Evolutionary conservation across 257 asterid genomes (phyloP), one percentile per base, ranked within the genome.

Genomic region (Scutellaria barbata): DNA sequence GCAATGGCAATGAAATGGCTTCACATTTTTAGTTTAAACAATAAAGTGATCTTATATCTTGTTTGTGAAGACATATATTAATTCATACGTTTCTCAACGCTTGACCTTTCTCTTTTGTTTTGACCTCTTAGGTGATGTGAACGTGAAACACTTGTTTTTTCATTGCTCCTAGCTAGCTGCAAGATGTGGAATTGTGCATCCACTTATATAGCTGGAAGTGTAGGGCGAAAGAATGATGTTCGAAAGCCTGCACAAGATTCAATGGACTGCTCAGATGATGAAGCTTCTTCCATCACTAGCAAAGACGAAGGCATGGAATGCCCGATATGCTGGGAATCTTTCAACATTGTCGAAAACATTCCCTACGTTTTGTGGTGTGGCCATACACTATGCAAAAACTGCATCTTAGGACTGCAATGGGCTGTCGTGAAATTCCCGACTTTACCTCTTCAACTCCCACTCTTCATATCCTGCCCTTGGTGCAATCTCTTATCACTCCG

Each of bases 311-410:
- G 91, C 65, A 84, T 92, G 55, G 98, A 92, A 72, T 92, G 98
- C 80, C 98, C 98, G 1, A 92, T 92, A 73, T 92, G 98, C 84
- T 88, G 92, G 87, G 98, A 92, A 74, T 92, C 96, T 20, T 90
- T 92, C 72, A 92, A 92, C 87, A 86, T 92, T 1, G 98, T 92
- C 17, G 98, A 92, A 75, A 92, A 92, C 80, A 76, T 90, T 45
- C 98, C 98, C 48, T 92, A 88, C 63, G 96, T 92, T 68, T 73
- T 92, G 63, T 92, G 96, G 98, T 92, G 96, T 72, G 98, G 98
- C 37, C 98, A 92, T 70, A 92, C 98, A 17, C 81, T 92, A 10
- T 92, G 98, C 74, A 92, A 90, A 79, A 88, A 92, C 85, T 92
- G 98, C 86, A 90, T 92, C 79, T 77, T 90, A 11, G 96, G 92